Percentiles rank a stretch among this genome's conserved stretches.
Evolutionary conservation across 2,329 filamentous ascomycete species (phyloP).

Genomic region (Tympanopsis confertula): DNA sequence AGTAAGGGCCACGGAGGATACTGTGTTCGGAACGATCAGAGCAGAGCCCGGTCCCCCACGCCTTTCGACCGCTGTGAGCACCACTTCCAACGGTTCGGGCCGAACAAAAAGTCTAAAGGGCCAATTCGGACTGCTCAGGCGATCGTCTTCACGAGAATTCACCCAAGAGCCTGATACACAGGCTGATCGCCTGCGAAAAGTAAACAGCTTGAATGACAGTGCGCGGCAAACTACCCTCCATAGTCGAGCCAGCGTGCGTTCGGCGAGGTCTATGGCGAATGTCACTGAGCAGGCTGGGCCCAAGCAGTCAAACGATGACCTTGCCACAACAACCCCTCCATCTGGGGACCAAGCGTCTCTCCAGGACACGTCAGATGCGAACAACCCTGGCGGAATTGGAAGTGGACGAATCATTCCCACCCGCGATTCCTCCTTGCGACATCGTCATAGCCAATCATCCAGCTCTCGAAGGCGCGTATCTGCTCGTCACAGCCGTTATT

Average conservation of each 20-base stretch:
- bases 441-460: constrained; percentile 15
- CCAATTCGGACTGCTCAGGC: background rate
- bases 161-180: background rate
- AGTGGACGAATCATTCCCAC: constrained; percentile 27
- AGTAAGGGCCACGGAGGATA: background rate
- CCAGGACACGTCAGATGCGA: too few relatives aligned
- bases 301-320: background rate
- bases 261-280: background rate
- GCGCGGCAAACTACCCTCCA: background rate
- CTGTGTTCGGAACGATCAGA: background rate
- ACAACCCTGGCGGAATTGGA: constrained; percentile 24
- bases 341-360: too few relatives aligned
- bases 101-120: background rate
- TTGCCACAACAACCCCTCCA: too few relatives aligned
- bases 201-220: background rate
- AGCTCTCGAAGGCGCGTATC: constrained; percentile 17
- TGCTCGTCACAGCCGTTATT: constrained; percentile 15
- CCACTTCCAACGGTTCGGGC: background rate
- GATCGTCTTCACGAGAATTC: background rate
- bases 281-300: background rate
- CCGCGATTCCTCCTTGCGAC: constrained; percentile 26
- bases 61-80: background rate
- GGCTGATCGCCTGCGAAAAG: background rate
- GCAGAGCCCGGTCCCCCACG: background rate
- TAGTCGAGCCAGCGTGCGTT: background rate